Conservation (phyloP, 2,329 filamentous ascomycete species). For the Pseudogymnoascus sp. region DNA sequence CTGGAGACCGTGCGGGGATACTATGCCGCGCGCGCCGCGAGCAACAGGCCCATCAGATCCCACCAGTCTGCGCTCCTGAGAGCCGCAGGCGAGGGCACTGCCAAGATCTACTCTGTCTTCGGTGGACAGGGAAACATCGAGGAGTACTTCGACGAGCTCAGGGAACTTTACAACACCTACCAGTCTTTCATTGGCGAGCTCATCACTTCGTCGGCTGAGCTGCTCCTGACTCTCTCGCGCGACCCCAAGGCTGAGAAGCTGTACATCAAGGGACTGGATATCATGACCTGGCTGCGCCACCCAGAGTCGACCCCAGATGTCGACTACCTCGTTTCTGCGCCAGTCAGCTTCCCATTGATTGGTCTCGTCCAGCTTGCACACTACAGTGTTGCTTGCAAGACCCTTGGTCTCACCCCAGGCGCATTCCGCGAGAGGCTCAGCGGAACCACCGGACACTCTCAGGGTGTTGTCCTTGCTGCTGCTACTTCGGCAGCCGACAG, state of each 20-base stretch:
- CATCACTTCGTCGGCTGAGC: conserved; percentile 71
- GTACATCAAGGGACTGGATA: conserved; percentile 92
- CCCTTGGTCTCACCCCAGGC: conserved; percentile 82
- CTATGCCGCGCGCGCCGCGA: conserved; percentile 79
- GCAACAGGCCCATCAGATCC: conserved; percentile 78
- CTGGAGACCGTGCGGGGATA: conserved; percentile 83
- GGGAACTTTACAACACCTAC: conserved; percentile 87
- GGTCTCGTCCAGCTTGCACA: conserved; percentile 93
- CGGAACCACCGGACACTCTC: conserved; percentile 92
- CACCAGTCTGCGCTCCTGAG: conserved; percentile 91
- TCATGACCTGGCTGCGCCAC: conserved; percentile 88
- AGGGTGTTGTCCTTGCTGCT: conserved; percentile 89
- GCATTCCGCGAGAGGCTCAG: conserved; percentile 77
- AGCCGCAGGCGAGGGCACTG: conserved; percentile 75
- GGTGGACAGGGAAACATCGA: conserved; percentile 98
- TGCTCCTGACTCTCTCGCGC: conserved; percentile 77
- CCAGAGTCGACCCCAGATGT: conserved; percentile 84
- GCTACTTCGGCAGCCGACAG: conserved; percentile 84
- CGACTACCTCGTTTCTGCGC: conserved; percentile 90
- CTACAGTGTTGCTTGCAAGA: conserved; percentile 90
- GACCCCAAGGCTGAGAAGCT: conserved; percentile 88
- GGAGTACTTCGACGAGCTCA: conserved; percentile 97
- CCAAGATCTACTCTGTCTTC: conserved; percentile 87
- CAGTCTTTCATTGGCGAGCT: conserved; percentile 84
- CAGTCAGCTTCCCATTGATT: conserved; percentile 93